Conservation (phyloP, 2,329 filamentous ascomycete genomes). For the Trichoderma citrinoviride region DNA sequence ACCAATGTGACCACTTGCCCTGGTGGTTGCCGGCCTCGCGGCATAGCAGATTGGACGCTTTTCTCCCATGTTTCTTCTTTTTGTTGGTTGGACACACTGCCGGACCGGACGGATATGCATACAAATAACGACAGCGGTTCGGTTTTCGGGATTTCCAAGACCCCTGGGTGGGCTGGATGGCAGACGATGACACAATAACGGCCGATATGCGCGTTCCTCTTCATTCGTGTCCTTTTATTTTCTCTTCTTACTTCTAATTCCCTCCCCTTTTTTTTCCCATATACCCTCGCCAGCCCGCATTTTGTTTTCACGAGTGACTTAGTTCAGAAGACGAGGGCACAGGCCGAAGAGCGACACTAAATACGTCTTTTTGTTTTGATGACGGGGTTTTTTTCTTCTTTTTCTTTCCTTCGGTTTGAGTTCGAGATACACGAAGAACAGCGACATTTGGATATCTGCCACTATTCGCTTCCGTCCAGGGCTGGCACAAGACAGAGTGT, state of each 20-base stretch:
- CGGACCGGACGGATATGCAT: constrained; percentile 11
- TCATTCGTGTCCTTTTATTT: neutral
- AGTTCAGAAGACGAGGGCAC: neutral
- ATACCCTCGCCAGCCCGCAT: constrained; percentile 13
- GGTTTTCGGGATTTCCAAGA: neutral
- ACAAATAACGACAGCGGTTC: neutral
- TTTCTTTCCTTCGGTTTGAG: neutral
- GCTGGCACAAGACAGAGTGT: neutral
- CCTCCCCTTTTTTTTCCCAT: neutral
- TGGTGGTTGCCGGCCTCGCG: constrained; percentile 2
- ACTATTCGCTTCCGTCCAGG: neutral
- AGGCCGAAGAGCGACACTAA: constrained; percentile 10
- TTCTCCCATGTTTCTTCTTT: neutral
- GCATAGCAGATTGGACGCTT: neutral
- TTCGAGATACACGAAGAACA: neutral
- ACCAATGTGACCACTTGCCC: constrained; percentile 9
- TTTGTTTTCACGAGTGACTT: neutral
- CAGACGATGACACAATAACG: constrained; percentile 17
- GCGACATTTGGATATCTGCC: neutral
- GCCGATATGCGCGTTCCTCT: neutral
- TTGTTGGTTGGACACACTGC: neutral
- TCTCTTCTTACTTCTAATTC: constrained; percentile 5
- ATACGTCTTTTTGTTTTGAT: neutral
- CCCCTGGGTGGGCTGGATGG: neutral
- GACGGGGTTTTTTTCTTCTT: neutral